Base-by-base conservation (phyloP, 163 green algal genomes). In the Chlorella variabilis region DNA sequence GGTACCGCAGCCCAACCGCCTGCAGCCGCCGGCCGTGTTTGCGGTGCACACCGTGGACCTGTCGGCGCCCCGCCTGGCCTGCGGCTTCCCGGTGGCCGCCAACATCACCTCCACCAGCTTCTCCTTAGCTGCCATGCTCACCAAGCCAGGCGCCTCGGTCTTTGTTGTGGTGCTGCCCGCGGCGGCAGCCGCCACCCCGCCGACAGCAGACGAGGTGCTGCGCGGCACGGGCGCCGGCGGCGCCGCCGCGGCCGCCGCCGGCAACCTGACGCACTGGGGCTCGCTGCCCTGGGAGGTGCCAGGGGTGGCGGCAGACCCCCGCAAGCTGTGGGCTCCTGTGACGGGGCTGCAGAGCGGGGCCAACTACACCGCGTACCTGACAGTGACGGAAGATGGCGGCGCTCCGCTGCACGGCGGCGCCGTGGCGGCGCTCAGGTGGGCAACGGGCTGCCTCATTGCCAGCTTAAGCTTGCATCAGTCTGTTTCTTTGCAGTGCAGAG, bases 51-150 rank as follows among this genome's bases (percentile, higher is more conserved):
- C 77, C 1, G 77, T 83, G 23, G 77, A 83, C n/a, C 38, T 83
- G 51, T 83, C 77, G 31, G 77, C 77, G 31, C 65, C 77, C 1
- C 34, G 21, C 17, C 38, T 83, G 33, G 51, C 77, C 36, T 83
- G 77, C 25, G 77, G 77, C 49, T 83, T 83, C 77, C 77, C 77
- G 2, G 3, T 75, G 38, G 77, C 66, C 23, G 51, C 77, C 66
- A 83, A 83, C 51, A 77, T 83, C 77, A 83, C 77, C 38, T 33
- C 65, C 49, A 42, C 62, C 54, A 36, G 77, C 48, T 77, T 83
- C 27, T 39, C 66, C 2, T 29, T 83, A n/a, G 51, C 77, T 5
- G 77, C 29, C 18, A 34, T 83, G 77, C 65, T 83, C n/a, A 78
- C 65, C 49, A 83, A 83, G 51, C 51, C 63, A 8, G 77, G 58